Percentiles rank a stretch among this genome's conserved stretches.
These are phyloP conservation scores for Teratosphaeria gauchensis DNA, from an alignment of 2,329 filamentous ascomycete species.

Conservation along the genomic window DNA sequence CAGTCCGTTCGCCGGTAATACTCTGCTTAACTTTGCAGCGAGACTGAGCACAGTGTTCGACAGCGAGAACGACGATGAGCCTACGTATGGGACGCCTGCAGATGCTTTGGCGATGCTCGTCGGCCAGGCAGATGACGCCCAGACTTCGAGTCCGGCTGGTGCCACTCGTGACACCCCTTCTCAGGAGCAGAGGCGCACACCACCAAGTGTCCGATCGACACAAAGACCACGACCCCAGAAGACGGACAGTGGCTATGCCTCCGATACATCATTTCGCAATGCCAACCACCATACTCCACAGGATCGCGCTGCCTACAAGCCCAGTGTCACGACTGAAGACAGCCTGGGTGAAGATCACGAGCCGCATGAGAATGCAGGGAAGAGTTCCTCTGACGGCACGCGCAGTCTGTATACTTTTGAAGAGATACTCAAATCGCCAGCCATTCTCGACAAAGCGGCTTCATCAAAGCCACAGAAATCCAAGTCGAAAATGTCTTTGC, in stretches of 20 bases:
- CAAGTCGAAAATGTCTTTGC: slow-evolving; percentile 6
- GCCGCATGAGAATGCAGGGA: slow-evolving; percentile 1
- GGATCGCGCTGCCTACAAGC: neutral
- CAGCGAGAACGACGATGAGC: slow-evolving; percentile 8
- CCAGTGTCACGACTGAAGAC: neutral
- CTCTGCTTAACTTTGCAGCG: slow-evolving; percentile 12
- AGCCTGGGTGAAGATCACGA: neutral
- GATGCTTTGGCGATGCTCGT: slow-evolving; percentile 18
- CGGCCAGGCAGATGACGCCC: slow-evolving; percentile 6
- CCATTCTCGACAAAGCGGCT: slow-evolving; percentile 1
- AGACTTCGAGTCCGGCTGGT: neutral
- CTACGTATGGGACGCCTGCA: slow-evolving; percentile 10
- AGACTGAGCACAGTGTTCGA: slow-evolving; percentile 21
- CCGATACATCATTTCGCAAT: slow-evolving; percentile 14
- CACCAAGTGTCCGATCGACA: neutral
- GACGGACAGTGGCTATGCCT: slow-evolving; percentile 27
- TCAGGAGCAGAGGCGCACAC: slow-evolving; percentile 2
- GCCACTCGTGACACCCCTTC: neutral
- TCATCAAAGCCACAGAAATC: neutral
- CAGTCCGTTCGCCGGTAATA: slow-evolving; percentile 13
- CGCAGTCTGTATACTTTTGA: slow-evolving; percentile 15
- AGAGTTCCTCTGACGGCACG: neutral
- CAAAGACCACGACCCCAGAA: slow-evolving; percentile 8
- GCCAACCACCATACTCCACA: neutral
- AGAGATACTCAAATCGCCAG: slow-evolving; percentile 8